Evolutionary conservation across 192 early-diverging fungal genomes (phyloP).

Genomic region (Entomortierella beljakovae): DNA sequence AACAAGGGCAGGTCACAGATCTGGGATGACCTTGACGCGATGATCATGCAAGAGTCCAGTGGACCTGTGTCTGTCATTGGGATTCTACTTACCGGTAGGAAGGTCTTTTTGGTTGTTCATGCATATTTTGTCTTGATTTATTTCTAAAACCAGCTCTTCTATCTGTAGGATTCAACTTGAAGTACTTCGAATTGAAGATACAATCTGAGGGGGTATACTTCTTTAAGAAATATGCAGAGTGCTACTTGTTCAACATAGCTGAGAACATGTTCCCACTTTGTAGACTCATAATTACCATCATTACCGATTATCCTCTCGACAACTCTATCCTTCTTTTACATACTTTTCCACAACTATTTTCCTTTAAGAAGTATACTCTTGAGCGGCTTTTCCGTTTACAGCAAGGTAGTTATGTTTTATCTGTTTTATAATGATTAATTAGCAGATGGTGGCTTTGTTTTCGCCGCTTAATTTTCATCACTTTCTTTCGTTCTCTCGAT

Average conservation of each 20-base stretch:
- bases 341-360: conserved; percentile 1
- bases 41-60: too few species aligned
- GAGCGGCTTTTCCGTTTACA: conserved; percentile 1
- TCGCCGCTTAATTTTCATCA: neutral
- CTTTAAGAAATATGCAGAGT: conserved; percentile 17
- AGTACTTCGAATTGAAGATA: conserved; percentile 14
- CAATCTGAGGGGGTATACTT: conserved; percentile 18
- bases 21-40: conserved; percentile 41
- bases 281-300: conserved; percentile 1
- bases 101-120: neutral
- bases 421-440: too few species aligned
- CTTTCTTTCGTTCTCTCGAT: neutral
- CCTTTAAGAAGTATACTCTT: neutral
- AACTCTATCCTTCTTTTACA: conserved; percentile 2
- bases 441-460: neutral
- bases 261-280: conserved; percentile 15
- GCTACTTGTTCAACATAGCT: conserved; percentile 16
- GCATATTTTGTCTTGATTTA: conserved; percentile 18
- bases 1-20: conserved; percentile 22
- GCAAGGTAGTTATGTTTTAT: neutral
- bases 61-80: neutral
- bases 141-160: conserved; percentile 16
- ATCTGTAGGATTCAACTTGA: conserved; percentile 22
- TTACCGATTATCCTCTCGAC: conserved; percentile 1
- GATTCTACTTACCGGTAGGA: conserved; percentile 12